Evolutionary conservation across 2,329 filamentous ascomycete genomes (phyloP).

Genomic region (Neonectria faginata): DNA sequence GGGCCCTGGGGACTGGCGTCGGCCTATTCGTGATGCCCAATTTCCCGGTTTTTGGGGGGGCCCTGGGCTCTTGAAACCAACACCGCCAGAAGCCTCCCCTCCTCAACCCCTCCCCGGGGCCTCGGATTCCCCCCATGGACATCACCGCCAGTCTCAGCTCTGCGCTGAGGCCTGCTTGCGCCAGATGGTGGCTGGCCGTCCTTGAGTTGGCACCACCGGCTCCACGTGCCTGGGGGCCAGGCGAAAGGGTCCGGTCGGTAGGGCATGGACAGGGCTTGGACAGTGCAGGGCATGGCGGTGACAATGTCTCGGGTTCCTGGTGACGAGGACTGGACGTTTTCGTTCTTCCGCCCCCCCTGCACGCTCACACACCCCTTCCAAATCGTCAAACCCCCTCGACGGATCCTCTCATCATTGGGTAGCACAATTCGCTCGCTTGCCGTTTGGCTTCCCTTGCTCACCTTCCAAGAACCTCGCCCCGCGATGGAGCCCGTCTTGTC

Average conservation of each 20-base stretch:
- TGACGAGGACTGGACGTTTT: conserved; percentile 19
- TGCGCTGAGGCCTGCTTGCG: conserved; percentile 16
- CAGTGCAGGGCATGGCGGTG: conserved; percentile 37
- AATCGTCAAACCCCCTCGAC: conserved; percentile 4
- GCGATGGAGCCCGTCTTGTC: conserved; percentile 7
- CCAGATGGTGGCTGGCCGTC: conserved; percentile 38
- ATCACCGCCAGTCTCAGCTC: conserved; percentile 46
- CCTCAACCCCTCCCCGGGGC: background rate
- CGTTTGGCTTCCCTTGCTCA: conserved; percentile 8
- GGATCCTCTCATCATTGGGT: conserved; percentile 14
- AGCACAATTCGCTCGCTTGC: conserved; percentile 1
- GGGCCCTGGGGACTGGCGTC: conserved; percentile 27
- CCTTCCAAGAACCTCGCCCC: conserved; percentile 3
- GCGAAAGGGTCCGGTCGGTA: conserved; percentile 36
- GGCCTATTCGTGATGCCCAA: conserved; percentile 37
- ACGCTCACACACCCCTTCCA: conserved; percentile 8
- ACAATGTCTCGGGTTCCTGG: conserved; percentile 48
- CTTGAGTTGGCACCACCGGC: conserved; percentile 25
- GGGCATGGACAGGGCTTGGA: conserved; percentile 8
- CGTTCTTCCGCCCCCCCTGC: conserved; percentile 21
- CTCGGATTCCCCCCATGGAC: background rate
- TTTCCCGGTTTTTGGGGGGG: conserved; percentile 29
- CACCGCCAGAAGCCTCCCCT: conserved; percentile 26
- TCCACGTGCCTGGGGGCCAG: conserved; percentile 39
- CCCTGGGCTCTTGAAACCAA: conserved; percentile 41